phyloP scores from a whole-genome alignment of 805 yeast species.

The Schwanniomyces vanrijiae region DNA sequence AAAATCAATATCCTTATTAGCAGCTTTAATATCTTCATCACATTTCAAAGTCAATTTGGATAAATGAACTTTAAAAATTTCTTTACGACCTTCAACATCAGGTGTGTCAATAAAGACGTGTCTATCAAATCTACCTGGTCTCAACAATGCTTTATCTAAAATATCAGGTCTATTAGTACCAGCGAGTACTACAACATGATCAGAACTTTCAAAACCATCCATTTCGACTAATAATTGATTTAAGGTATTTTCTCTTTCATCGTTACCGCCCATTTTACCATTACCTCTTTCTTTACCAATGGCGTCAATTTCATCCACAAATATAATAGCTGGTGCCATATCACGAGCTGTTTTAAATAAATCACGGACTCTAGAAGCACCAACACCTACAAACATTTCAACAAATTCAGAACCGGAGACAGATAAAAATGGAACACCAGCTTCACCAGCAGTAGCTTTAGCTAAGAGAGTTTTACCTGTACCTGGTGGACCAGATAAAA shows the following conservation, averaged over 20 bases:
- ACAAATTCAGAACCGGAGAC: constrained; percentile 98
- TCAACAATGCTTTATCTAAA: constrained; percentile 81
- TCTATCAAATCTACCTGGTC: constrained; percentile 95
- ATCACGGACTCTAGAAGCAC: constrained; percentile 95
- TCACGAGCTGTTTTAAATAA: constrained; percentile 86
- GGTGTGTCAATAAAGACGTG: constrained; percentile 86
- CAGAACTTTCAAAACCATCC: constrained; percentile 90
- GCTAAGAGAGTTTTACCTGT: constrained; percentile 94
- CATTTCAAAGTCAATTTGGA: constrained; percentile 51
- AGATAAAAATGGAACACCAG: constrained; percentile 88
- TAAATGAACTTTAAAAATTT: constrained; percentile 80
- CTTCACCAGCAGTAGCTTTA: constrained; percentile 96
- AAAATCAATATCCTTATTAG: constrained; percentile 38
- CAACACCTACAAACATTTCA: constrained; percentile 99
- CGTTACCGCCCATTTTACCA: constrained; percentile 78
- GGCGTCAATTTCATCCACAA: constrained; percentile 95
- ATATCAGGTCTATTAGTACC: constrained; percentile 95
- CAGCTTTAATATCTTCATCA: constrained; percentile 36
- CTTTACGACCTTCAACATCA: constrained; percentile 85
- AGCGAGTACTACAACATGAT: constrained; percentile 90
- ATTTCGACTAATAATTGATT: constrained; percentile 91
- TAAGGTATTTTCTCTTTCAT: constrained; percentile 90
- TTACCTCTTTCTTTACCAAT: constrained; percentile 84
- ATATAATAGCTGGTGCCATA: constrained; percentile 86
- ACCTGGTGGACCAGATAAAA: constrained; percentile 94